Percentiles rank a stretch among this genome's conserved stretches.
These are phyloP conservation scores for Mycosphaerelloides madeirae DNA, from an alignment of 2,329 filamentous ascomycete genomes.

Conservation along the genomic window DNA sequence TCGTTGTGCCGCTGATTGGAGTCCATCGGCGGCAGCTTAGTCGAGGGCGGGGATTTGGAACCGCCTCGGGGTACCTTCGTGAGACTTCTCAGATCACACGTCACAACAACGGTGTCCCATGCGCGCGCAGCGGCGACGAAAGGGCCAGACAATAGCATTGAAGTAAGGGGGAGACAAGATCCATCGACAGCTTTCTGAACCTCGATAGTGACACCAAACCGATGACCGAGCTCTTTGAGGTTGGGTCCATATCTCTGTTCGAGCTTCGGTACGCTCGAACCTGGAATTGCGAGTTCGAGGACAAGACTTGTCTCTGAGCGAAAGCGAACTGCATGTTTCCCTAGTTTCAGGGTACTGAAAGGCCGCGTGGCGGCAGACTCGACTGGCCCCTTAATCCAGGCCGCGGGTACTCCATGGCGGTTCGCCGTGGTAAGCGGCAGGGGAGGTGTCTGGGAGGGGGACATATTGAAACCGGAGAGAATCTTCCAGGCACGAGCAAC, in stretches of 20 bases:
- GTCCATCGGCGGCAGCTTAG: too few species aligned
- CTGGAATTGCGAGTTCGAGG: constrained; percentile 15
- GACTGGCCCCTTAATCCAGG: constrained; percentile 4
- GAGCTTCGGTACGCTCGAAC: constrained; percentile 1
- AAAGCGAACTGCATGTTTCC: constrained; percentile 18
- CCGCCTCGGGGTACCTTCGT: too few species aligned
- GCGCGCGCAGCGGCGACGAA: too few species aligned
- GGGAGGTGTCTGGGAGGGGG: too few species aligned
- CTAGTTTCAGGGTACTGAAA: constrained; percentile 12
- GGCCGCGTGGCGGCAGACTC: constrained; percentile 11
- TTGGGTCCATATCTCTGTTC: constrained; percentile 4
- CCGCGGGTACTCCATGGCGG: background rate
- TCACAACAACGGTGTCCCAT: too few species aligned
- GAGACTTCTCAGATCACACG: too few species aligned
- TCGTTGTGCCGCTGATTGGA: too few species aligned
- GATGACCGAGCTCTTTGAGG: background rate
- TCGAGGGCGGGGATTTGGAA: too few species aligned
- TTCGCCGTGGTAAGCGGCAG: too few species aligned
- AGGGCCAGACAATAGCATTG: constrained; percentile 17
- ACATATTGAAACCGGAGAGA: too few species aligned
- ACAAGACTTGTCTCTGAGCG: constrained; percentile 15
- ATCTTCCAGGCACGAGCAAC: too few species aligned
- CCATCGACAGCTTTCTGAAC: constrained; percentile 6
- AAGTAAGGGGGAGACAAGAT: background rate
- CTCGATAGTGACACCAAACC: constrained; percentile 11